Percentiles rank a stretch among this genome's conserved stretches.
These are phyloP conservation scores for Talaromyces pinophilus DNA, from an alignment of 2,329 filamentous ascomycete genomes.

Conservation along the genomic window DNA sequence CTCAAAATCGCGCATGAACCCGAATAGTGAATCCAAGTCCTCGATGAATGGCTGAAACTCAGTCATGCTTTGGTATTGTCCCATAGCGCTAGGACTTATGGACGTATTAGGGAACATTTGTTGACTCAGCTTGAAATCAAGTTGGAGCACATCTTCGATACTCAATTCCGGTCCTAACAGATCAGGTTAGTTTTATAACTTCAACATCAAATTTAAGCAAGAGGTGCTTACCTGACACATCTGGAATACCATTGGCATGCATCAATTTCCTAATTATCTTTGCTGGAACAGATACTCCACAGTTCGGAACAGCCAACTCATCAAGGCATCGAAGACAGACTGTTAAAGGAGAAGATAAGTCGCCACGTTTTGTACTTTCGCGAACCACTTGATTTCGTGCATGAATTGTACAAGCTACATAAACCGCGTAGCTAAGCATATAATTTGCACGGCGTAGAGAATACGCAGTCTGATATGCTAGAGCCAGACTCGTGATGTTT, in stretches of 20 bases:
- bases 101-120: background rate
- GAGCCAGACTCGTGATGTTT: constrained; percentile 40
- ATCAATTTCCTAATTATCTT: constrained; percentile 19
- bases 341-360: background rate
- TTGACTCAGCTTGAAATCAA: background rate
- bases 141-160: background rate
- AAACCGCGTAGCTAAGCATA: constrained; percentile 47
- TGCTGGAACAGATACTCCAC: constrained; percentile 15
- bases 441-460: constrained; percentile 44
- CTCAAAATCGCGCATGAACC: background rate
- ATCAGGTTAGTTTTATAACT: background rate
- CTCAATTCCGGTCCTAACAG: background rate
- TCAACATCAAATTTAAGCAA: background rate
- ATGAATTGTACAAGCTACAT: constrained; percentile 47
- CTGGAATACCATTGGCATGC: constrained; percentile 24
- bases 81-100: background rate
- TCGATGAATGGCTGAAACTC: background rate
- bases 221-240: constrained; percentile 12
- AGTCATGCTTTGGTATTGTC: background rate
- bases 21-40: background rate
- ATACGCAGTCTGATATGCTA: constrained; percentile 42
- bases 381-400: constrained; percentile 34
- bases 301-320: constrained; percentile 11
- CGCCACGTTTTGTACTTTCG: background rate
- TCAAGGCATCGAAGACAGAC: background rate